Conservation (phyloP, 257 asterid species). For the Phtheirospermum japonicum region DNA sequence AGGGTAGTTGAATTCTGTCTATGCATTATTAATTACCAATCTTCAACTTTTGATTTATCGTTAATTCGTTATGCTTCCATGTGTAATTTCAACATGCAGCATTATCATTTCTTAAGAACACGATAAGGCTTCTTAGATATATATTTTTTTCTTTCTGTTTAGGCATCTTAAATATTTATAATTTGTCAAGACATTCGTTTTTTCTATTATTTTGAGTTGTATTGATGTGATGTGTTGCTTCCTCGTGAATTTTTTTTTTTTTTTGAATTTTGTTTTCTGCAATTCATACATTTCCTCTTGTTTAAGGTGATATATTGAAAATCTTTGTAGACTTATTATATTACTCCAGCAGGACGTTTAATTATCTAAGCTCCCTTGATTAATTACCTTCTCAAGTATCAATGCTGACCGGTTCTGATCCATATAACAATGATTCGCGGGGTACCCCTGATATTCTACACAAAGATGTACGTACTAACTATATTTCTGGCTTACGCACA, state of each 20-base stretch:
- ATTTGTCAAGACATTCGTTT: neutral
- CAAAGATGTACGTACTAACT: neutral
- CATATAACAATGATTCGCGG: constrained; percentile 1
- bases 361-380: neutral
- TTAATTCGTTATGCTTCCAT: too few relatives aligned
- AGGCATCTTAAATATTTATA: too few relatives aligned
- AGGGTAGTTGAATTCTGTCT: too few relatives aligned
- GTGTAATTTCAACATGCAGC: too few relatives aligned
- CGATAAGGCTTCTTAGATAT: too few relatives aligned
- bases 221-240: neutral
- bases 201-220: neutral
- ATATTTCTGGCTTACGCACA: neutral
- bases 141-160: too few relatives aligned
- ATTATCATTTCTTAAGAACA: too few relatives aligned
- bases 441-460: neutral
- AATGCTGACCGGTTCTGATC: neutral
- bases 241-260: neutral
- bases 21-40: too few relatives aligned
- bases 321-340: neutral
- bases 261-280: too few relatives aligned
- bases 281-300: neutral
- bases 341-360: neutral
- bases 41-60: too few relatives aligned
- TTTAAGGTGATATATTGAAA: neutral
- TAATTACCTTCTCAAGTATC: neutral